These are phyloP conservation scores for Clitoria ternatea DNA, from an alignment of 306 rosid genomes.

Conservation along the genomic window DNA sequence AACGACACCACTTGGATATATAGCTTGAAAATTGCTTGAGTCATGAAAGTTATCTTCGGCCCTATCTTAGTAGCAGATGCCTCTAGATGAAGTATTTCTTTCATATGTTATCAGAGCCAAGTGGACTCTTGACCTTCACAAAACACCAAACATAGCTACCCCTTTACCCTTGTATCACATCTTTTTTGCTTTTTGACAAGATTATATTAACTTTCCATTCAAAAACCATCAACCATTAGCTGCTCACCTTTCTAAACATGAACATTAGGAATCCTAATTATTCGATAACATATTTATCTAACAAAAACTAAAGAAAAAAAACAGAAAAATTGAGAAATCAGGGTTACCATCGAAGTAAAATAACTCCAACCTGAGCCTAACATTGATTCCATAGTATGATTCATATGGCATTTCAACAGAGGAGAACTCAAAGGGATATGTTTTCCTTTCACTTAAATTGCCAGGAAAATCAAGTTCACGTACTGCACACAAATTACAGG, in stretches of 20 bases:
- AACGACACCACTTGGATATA: background rate
- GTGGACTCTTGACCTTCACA: background rate
- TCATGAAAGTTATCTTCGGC: background rate
- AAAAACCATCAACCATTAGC: background rate
- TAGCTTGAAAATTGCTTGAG: background rate
- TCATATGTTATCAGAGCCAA: background rate
- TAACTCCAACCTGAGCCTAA: conserved; percentile 36
- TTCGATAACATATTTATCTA: background rate
- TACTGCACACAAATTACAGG: conserved; percentile 20
- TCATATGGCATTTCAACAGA: conserved; percentile 44
- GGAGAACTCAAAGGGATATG: conserved; percentile 36
- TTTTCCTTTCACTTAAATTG: conserved; percentile 37
- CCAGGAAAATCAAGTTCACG: conserved; percentile 47
- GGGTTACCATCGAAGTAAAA: background rate
- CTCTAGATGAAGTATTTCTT: background rate
- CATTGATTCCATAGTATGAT: conserved; percentile 40
- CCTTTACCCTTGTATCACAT: background rate
- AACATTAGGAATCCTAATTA: background rate
- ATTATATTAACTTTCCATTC: background rate
- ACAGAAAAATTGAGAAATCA: background rate
- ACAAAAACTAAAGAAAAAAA: background rate
- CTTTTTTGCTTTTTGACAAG: background rate
- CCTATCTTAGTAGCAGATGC: background rate
- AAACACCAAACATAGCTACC: background rate
- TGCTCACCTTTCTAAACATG: background rate